Conservation (phyloP, 352 stramenopile genomes). For the Phytopythium oedochilum region DNA sequence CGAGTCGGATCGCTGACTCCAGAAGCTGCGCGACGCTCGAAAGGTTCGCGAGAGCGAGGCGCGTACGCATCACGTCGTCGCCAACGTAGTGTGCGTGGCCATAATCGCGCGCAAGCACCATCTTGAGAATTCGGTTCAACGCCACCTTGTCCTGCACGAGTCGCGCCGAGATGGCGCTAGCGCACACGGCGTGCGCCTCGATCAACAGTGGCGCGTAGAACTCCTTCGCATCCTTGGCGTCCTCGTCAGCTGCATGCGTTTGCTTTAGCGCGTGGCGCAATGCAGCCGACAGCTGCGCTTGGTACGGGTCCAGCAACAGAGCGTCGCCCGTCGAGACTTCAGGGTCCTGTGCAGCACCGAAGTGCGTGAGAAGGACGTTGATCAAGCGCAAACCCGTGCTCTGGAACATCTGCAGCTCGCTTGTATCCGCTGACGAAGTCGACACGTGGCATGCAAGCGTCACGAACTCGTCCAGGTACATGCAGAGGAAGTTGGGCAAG, state of each 20-base stretch:
- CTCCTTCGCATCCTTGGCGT: constrained; percentile 14
- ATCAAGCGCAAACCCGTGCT: constrained; percentile 61
- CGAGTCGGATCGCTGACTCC: constrained; percentile 10
- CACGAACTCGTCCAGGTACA: constrained; percentile 88
- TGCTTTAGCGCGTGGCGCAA: constrained; percentile 76
- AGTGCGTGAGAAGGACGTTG: constrained; percentile 58
- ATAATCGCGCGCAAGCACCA: constrained; percentile 53
- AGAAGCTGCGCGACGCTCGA: constrained; percentile 55
- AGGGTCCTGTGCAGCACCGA: constrained; percentile 52
- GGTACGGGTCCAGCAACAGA: constrained; percentile 75
- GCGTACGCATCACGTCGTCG: constrained; percentile 49
- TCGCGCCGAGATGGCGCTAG: constrained; percentile 39
- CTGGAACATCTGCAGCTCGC: constrained; percentile 79
- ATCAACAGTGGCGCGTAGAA: constrained; percentile 69
- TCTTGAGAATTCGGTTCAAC: constrained; percentile 57
- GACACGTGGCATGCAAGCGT: constrained; percentile 76
- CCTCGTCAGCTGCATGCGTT: constrained; percentile 14
- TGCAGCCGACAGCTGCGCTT: constrained; percentile 77
- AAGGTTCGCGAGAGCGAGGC: constrained; percentile 57
- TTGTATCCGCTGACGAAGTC: constrained; percentile 59
- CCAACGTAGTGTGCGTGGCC: constrained; percentile 56
- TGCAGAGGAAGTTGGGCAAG: constrained; percentile 67
- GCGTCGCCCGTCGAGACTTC: constrained; percentile 52
- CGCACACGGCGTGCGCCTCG: constrained; percentile 61
- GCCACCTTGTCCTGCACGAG: constrained; percentile 73